Base-by-base conservation (phyloP, 108 stramenopile genomes). In the Conticribra guillardii region DNA sequence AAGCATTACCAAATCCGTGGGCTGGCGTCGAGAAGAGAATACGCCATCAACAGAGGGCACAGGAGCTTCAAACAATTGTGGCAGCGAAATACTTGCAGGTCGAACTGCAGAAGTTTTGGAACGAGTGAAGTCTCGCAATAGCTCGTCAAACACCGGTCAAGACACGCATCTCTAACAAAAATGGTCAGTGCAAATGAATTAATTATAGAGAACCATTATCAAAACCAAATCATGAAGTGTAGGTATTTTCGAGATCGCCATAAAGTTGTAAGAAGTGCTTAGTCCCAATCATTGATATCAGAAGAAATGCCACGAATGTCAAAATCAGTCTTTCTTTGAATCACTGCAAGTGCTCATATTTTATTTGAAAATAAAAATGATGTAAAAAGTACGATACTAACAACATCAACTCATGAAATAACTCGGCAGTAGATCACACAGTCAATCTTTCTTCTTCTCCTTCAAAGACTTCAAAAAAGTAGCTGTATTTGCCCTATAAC, bases 401-500 rank as follows among this genome's bases (percentile, higher is more conserved):
- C 37, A 41, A 9, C 37, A 9, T 11, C 5, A 9, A 41, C 11
- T 11, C 5, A 41, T 9, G 11, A 5, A 41, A 5, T 11, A 41
- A 41, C 11, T 41, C 37, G 37, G 11, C 5, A 41, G 37, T 41
- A 41, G 37, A 41, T 41, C 11, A 9, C 11, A 41, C 37, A 9
- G 37, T 64, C 80, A 81, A 24, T 59, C 62, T 55, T 79, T 34
- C 58, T 87, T 87, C 73, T 87, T 87, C 24, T 61, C 47, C 49
- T 67, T 67, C 49, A 79, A 44, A 29, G 75, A 48, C 4, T 75
- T 50, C 64, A 84, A 56, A 52, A 84, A 77, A 44, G 33, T 44
- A 15, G 72, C 27, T 4, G 89, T 91, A 64, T 89, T 91, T 45
- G 73, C 58, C 62, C 68, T 53, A 59, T 94, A 91, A 54, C 87